A percentile compares a stretch with the other conserved stretches of the same genome.
phyloP scores from a whole-genome alignment of 306 rosid species.

The Fragaria nilgerrensis region DNA sequence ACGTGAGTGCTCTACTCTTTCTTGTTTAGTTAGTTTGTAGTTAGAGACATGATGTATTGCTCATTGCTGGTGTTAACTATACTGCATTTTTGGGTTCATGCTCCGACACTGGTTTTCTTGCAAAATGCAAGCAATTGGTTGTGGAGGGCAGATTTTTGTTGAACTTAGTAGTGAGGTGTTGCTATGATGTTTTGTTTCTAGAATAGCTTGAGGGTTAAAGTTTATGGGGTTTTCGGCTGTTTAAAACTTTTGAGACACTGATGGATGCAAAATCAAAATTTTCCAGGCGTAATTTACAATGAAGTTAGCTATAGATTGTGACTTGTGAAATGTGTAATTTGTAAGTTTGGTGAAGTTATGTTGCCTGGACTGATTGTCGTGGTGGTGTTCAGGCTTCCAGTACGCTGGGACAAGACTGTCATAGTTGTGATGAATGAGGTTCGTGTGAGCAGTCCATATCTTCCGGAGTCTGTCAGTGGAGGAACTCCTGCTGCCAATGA shows the following conservation, averaged over 20 bases:
- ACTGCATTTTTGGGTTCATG: background rate
- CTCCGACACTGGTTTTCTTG: background rate
- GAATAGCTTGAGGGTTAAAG: background rate
- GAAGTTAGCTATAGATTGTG: background rate
- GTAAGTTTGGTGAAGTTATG: background rate
- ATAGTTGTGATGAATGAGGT: constrained; percentile 97
- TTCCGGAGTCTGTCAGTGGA: constrained; percentile 85
- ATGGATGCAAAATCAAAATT: background rate
- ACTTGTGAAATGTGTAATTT: background rate
- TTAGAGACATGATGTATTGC: background rate
- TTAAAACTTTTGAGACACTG: background rate
- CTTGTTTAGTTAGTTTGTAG: background rate
- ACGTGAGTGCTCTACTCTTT: constrained; percentile 55
- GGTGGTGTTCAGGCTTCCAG: constrained; percentile 78
- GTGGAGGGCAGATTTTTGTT: background rate
- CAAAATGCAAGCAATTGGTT: background rate
- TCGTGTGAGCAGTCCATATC: constrained; percentile 88
- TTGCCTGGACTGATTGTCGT: constrained; percentile 14
- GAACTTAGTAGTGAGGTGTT: background rate
- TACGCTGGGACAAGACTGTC: constrained; percentile 93
- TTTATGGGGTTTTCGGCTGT: background rate
- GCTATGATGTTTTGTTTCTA: too few relatives aligned
- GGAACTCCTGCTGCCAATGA: constrained; percentile 98
- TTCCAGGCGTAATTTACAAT: background rate
- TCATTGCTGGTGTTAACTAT: background rate